Base-by-base conservation (phyloP, 139 green algal genomes). In the Trebouxia sp. region DNA sequence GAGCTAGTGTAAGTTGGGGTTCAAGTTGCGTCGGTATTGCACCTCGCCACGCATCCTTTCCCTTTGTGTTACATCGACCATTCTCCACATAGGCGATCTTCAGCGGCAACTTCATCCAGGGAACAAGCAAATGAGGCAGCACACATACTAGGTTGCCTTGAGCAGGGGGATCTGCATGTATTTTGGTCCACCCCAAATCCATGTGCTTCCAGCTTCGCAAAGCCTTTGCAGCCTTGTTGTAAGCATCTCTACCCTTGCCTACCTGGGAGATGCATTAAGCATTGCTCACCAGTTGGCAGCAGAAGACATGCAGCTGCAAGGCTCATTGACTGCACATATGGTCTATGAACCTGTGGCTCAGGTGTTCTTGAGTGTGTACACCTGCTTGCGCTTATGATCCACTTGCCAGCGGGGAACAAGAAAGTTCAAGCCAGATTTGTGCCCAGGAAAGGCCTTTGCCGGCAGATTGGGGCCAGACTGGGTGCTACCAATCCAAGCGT, bases 181-280 rank as follows among this genome's bases (percentile, higher is more conserved):
- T 28, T 24, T 24, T 48, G 5, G 41, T 35, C 58, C 66, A 56
- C 20, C 78, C 78, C 37, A 82, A 24, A 9, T 76, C 47, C 79
- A 83, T 80, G 51, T 83, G 70, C 69, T 58, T 47, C 80, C 80
- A 83, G 6, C 39, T 32, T 5, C 55, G 24, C 30, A 83, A 22
- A 32, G 69, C 69, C 10, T 10, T 39, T 30, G 47, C 62, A n/a
- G 45, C 79, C 38, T 66, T 78, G 17, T 78, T 37, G 26, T 78
- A 83, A 1, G 65, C 39, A 20, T 30, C 26, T 15, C 37, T 75
- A 24, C 79, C 79, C 10, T 43, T 51, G 30, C 79, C 79, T 15
- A 83, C 79, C 79, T 83, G 65, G n/a, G 20, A 2, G 4, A 8
- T 37, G 62, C 62, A 42, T 24, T 35, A 8, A 14, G 37, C 62